These are phyloP conservation scores for Fusarium coicis DNA, from an alignment of 2,329 filamentous ascomycete species.

Conservation along the genomic window DNA sequence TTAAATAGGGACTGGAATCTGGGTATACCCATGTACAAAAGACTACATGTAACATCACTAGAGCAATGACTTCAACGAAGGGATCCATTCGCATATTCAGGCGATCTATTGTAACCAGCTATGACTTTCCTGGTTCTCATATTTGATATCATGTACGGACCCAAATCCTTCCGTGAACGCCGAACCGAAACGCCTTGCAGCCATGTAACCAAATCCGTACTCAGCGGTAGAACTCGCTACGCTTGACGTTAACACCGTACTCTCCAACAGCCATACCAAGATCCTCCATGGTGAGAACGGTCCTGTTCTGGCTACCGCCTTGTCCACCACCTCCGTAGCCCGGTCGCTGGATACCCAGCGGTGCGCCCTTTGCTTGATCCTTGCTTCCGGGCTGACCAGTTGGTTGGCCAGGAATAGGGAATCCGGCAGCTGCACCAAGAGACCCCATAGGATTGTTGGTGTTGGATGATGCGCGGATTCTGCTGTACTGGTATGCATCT, in stretches of 20 bases:
- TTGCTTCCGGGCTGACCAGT: constrained; percentile 66
- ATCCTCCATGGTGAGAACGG: constrained; percentile 98
- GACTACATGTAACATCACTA: constrained; percentile 46
- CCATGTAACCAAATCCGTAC: constrained; percentile 14
- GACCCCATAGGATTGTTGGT: constrained; percentile 93
- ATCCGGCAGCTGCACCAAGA: constrained; percentile 78
- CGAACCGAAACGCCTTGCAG: constrained; percentile 40
- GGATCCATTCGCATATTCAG: constrained; percentile 15
- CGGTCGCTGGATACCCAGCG: constrained; percentile 78
- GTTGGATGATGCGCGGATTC: constrained; percentile 90
- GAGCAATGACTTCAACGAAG: constrained; percentile 28
- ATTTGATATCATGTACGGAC: constrained; percentile 29
- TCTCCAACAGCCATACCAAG: constrained; percentile 97
- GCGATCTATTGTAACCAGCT: constrained; percentile 34
- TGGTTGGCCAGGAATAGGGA: constrained; percentile 71
- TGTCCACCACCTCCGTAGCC: constrained; percentile 90
- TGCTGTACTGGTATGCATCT: constrained; percentile 97
- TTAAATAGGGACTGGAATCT: constrained; percentile 29
- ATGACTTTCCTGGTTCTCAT: constrained; percentile 17
- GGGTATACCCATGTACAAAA: constrained; percentile 45
- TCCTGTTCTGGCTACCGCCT: constrained; percentile 88
- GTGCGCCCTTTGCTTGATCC: constrained; percentile 67
- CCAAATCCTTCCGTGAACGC: constrained; percentile 34
- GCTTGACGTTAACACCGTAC: constrained; percentile 97
- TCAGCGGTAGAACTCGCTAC: constrained; percentile 94